A percentile compares a stretch with the other conserved stretches of the same genome.
These are phyloP conservation scores for Micromonas commoda DNA, from an alignment of 139 green algal genomes.

Conservation along the genomic window DNA sequence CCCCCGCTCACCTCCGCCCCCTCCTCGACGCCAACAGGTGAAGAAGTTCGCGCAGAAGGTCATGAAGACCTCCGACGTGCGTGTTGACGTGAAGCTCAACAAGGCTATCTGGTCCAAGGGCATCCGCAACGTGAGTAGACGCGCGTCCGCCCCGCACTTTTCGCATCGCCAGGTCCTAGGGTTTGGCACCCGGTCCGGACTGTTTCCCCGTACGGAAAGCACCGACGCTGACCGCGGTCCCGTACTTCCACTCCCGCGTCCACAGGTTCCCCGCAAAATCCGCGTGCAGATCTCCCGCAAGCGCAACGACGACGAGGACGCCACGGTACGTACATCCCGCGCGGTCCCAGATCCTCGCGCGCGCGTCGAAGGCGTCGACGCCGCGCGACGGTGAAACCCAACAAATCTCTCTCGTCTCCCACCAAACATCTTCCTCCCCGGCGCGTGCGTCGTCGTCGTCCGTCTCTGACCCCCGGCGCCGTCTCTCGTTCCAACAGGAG, in stretches of 20 bases:
- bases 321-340: constrained; percentile 54
- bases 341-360: not conserved
- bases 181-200: not conserved
- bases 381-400: too few species aligned
- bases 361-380: not conserved
- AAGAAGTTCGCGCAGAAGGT: constrained; percentile 87
- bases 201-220: not conserved
- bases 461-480: too few species aligned
- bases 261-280: constrained; percentile 68
- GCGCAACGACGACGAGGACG: constrained; percentile 98
- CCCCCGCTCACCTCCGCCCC: too few species aligned
- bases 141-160: not conserved
- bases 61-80: constrained; percentile 94
- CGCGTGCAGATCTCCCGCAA: constrained; percentile 82
- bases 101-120: constrained; percentile 93
- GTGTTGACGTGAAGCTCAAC: constrained; percentile 98
- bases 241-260: not conserved
- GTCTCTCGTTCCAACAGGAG: constrained; percentile 62
- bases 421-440: too few species aligned
- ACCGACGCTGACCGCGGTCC: not conserved
- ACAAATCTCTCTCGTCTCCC: too few species aligned
- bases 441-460: too few species aligned
- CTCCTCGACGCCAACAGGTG: constrained; percentile 61
- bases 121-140: constrained; percentile 65
- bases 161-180: not conserved